phyloP scores from a whole-genome alignment of 805 yeast species.

The Yueomyces sp. region DNA sequence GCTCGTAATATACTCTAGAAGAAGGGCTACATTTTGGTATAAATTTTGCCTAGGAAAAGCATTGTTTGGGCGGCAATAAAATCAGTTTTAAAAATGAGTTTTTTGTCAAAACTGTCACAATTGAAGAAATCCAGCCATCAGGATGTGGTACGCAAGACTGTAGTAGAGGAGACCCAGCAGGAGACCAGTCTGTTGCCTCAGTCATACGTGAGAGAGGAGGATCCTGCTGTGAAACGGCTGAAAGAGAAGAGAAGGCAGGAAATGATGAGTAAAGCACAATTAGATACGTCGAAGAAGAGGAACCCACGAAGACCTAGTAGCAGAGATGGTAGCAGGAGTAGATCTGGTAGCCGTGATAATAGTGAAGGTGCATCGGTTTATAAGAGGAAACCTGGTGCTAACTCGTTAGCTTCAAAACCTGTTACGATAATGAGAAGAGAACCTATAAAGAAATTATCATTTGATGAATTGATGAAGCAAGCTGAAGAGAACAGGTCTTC shows the following conservation, averaged over 20 bases:
- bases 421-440: constrained; percentile 2
- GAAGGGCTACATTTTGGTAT: too few relatives aligned
- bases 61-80: too few relatives aligned
- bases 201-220: constrained; percentile 28
- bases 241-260: constrained; percentile 56
- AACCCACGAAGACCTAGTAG: not conserved
- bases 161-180: not conserved
- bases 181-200: constrained; percentile 10
- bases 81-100: constrained; percentile 14
- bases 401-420: not conserved
- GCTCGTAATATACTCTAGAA: too few relatives aligned
- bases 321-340: not conserved
- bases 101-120: constrained; percentile 18
- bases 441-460: constrained; percentile 33
- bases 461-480: constrained; percentile 44
- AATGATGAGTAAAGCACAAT: constrained; percentile 25
- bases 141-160: not conserved
- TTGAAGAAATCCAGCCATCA: constrained; percentile 11
- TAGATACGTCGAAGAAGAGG: constrained; percentile 5
- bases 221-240: constrained; percentile 58
- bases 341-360: not conserved
- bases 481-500: constrained; percentile 31
- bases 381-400: constrained; percentile 12
- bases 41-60: too few relatives aligned
- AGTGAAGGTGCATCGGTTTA: constrained; percentile 8